Base-by-base conservation (phyloP, 768 basidiomycete genomes). In the Amanita thiersii region DNA sequence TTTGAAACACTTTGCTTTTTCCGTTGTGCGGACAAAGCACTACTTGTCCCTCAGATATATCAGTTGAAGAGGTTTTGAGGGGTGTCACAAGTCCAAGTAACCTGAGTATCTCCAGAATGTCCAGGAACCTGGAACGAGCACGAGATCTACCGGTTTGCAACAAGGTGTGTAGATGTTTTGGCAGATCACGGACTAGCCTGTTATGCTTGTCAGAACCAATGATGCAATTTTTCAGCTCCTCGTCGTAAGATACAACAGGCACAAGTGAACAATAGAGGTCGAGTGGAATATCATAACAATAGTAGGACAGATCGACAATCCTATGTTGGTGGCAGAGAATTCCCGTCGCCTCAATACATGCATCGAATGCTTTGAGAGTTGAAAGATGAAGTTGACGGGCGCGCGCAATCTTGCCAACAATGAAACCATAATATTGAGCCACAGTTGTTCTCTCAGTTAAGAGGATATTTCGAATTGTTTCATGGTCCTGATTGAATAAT, bases 371-470 rank as follows among this genome's bases (percentile, higher is more conserved):
- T 17, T 61, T 55, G 23, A 81, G 62, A 18, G 67, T 65, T 34
- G 68, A 65, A 18, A 81, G 58, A 52, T 90, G 85, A 1, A 88
- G 60, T 45, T 75, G 68, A 19, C 77, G 73, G 12, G 77, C 73
- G 32, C 90, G 72, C 1, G 77, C 62, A 21, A 72, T 69, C 51
- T 78, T 79, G 10, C 82, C 87, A 10, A 75, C 64, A 32, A 83
- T 71, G 57, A 74, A 88, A 10, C 88, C 90, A 53, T 86, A 86
- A 20, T 76, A 49, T 49, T 90, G 86, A 2, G 76, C 70, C n/a
- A 82, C 53, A 2, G 85, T 81, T 19, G 75, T 75, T 34, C 73
- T 69, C 53, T 93, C 86, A 2, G 72, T 69, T n/a, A 86, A 60
- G 43, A 90, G 65, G 23, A 76, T 69, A 15, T 79, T 72, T 24